Base-by-base conservation (phyloP, 139 green algal genomes). In the Tetradesmus obliquus region DNA sequence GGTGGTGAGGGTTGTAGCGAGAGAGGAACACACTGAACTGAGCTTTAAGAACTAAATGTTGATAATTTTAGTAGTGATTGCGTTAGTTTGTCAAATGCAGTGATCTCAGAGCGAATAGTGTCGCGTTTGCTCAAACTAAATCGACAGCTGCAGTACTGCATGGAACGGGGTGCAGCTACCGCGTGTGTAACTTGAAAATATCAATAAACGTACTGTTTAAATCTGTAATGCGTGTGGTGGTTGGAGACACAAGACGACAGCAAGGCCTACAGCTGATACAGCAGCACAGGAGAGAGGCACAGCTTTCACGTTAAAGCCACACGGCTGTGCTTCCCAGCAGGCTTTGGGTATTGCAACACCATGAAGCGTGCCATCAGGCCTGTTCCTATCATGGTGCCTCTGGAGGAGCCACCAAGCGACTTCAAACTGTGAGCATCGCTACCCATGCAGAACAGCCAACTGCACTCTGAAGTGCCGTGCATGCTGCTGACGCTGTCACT, bases 351-450 rank as follows among this genome's bases (percentile, higher is more conserved):
- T 79, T 72, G 3, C 32, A 45, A 66, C 17, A 62, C 69, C 45
- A 90, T 90, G 86, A 55, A 90, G 71, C 51, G 66, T 15, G 15
- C 53, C 6, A 62, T 55, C 53, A 55, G 86, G 19, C 86, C 86
- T 83, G 86, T 90, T 20, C 86, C 86, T 15, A 90, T 90, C 6
- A 7, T 71, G 20, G 71, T 90, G 12, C 86, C 86, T 60, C 32
- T 6, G 10, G 71, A 82, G 17, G 79, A 81, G 45, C 20, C 69
- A 12, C 55, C 86, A 17, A 55, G 57, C 51, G 85, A 90, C 86
- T 90, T 84, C 71, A 90, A 90, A 45, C 71, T 90, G 84, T 88
- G 22, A 88, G 84, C 51, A 22, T 55, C 3, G 20, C 3, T 45
- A 86, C 10, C 19, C 80, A 60, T 69, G 81, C 54, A 15, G 45